phyloP scores from a whole-genome alignment of 2,329 filamentous ascomycete species.

The Fusarium bactridioides region DNA sequence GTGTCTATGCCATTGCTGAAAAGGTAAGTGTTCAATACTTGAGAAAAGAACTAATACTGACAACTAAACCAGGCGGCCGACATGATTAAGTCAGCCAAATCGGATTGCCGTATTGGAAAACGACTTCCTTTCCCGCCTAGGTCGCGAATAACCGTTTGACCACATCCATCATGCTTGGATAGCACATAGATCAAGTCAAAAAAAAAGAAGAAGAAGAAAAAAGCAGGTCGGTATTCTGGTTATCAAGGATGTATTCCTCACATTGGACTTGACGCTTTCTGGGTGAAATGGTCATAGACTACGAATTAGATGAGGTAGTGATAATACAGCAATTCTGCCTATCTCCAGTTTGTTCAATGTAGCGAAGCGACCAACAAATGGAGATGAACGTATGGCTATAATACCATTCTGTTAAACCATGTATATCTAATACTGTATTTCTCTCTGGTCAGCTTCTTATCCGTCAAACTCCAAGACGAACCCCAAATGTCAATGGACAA shows the following conservation, averaged over 20 bases:
- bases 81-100: slow-evolving; percentile 7
- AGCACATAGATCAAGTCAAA: background rate
- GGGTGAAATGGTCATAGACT: background rate
- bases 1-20: slow-evolving; percentile 47
- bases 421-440: background rate
- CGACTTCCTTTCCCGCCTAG: background rate
- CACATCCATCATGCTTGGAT: background rate
- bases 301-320: background rate
- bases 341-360: too few species aligned
- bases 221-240: background rate
- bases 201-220: too few species aligned
- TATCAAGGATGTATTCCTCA: too few species aligned
- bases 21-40: background rate
- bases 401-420: background rate
- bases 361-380: background rate
- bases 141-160: background rate
- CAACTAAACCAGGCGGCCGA: slow-evolving; percentile 2
- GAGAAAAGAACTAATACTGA: background rate
- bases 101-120: background rate
- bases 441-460: background rate
- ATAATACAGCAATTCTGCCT: background rate
- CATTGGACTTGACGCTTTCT: too few species aligned
- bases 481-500: background rate
- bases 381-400: background rate
- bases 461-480: background rate